Conservation (phyloP, 768 basidiomycete species). For the Mrakia hoshinonis region DNA sequence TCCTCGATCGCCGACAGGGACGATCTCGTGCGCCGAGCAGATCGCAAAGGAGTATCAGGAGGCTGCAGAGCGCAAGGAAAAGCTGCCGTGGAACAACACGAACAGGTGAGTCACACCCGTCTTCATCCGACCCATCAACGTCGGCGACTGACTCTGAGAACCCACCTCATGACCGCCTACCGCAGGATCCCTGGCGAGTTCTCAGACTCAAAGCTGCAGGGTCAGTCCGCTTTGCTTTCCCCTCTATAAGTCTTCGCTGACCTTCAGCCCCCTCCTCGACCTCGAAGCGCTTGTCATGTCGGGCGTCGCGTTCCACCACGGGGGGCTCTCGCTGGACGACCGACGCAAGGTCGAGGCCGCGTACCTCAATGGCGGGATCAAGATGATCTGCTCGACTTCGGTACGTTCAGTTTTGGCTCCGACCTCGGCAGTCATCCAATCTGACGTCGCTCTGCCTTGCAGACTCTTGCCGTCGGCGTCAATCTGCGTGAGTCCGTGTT, state of each 20-base stretch:
- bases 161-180: conserved; percentile 3
- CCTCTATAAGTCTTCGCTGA: background rate
- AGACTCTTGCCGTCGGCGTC: conserved; percentile 86
- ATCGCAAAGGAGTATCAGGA: conserved; percentile 64
- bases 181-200: conserved; percentile 35
- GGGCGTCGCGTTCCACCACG: conserved; percentile 89
- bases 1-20: conserved; percentile 35
- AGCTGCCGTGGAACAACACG: conserved; percentile 63
- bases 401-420: conserved; percentile 6
- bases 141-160: background rate
- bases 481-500: conserved; percentile 63
- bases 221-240: background rate
- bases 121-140: background rate
- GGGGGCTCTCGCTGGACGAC: conserved; percentile 65
- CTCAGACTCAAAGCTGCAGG: background rate
- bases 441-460: conserved; percentile 33
- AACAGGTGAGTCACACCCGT: conserved; percentile 43
- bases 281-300: conserved; percentile 52
- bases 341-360: conserved; percentile 63
- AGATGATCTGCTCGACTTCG: conserved; percentile 71
- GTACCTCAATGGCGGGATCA: conserved; percentile 57
- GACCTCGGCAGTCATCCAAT: conserved; percentile 8
- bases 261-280: background rate
- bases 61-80: conserved; percentile 37
- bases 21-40: conserved; percentile 60